Evolutionary conservation across 2,329 filamentous ascomycete genomes (phyloP).

Genomic region (Xylaria polymorpha): DNA sequence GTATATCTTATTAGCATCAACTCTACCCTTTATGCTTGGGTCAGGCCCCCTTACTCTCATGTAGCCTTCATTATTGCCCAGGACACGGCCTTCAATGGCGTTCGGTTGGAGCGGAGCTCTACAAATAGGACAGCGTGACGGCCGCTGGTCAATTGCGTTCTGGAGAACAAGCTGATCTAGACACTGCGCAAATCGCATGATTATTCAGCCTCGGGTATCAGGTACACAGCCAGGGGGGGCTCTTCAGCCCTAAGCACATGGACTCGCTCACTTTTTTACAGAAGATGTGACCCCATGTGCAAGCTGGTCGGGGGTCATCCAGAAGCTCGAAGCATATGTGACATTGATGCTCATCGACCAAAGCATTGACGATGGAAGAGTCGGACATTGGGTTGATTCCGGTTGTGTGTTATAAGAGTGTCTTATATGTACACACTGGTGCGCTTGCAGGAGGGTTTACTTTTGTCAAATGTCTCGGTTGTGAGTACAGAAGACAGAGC

Average conservation of each 20-base stretch:
- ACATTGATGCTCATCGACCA: conserved; percentile 17
- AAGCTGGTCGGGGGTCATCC: conserved; percentile 1
- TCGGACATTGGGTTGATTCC: conserved; percentile 1
- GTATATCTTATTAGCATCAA: conserved; percentile 5
- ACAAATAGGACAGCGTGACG: background rate
- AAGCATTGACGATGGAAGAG: conserved; percentile 5
- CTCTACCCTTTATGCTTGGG: background rate
- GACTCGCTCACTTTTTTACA: conserved; percentile 10
- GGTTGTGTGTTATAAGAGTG: background rate
- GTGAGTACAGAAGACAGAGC: background rate
- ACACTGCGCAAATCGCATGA: conserved; percentile 4
- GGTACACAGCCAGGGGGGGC: background rate
- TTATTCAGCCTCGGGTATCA: background rate
- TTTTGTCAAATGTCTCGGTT: background rate
- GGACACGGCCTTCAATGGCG: background rate
- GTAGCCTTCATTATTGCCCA: background rate
- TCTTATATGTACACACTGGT: background rate
- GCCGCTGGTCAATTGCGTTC: background rate
- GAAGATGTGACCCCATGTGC: conserved; percentile 18
- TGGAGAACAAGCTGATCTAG: background rate
- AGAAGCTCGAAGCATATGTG: conserved; percentile 17
- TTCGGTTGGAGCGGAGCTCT: background rate
- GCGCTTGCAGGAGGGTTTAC: background rate
- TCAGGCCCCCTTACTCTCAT: background rate
- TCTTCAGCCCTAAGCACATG: background rate